phyloP scores from a whole-genome alignment of 1,284 basidiomycete species.

The Macrocystidia cucumis region DNA sequence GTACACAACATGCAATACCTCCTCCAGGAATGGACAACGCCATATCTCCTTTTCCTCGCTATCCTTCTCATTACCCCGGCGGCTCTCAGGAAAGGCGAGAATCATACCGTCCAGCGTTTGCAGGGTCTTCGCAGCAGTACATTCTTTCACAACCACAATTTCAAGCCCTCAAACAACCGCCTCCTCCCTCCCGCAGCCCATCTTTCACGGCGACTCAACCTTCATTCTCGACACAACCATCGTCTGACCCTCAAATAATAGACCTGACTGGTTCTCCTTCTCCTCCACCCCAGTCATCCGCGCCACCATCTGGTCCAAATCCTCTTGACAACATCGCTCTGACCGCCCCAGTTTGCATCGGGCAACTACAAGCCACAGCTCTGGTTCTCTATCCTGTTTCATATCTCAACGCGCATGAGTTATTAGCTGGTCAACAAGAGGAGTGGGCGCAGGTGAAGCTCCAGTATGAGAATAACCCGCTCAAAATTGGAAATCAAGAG shows the following conservation, averaged over 20 bases:
- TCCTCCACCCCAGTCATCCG: conserved; percentile 39
- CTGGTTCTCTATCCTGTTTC: conserved; percentile 82
- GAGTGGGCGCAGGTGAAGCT: conserved; percentile 77
- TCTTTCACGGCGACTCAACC: conserved; percentile 15
- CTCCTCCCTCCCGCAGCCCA: conserved; percentile 13
- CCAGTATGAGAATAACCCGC: conserved; percentile 58
- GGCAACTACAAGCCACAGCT: conserved; percentile 74
- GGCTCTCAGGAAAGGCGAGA: conserved; percentile 6
- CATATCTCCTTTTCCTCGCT: conserved; percentile 11
- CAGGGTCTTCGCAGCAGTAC: conserved; percentile 23
- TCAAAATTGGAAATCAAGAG: conserved; percentile 53
- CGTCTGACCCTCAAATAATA: conserved; percentile 46
- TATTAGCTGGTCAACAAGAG: conserved; percentile 40
- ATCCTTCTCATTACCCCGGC: conserved; percentile 8
- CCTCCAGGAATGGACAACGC: conserved; percentile 5
- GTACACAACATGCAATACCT: conserved; percentile 6
- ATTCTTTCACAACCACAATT: conserved; percentile 18
- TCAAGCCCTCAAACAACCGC: conserved; percentile 8
- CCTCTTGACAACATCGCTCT: conserved; percentile 52
- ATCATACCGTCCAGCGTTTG: conserved; percentile 40
- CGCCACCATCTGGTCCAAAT: conserved; percentile 15
- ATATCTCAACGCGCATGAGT: conserved; percentile 52
- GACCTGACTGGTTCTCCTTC: conserved; percentile 73
- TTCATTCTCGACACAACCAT: conserved; percentile 12
- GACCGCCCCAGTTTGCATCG: conserved; percentile 84